Evolutionary conservation across 805 yeast species (phyloP), one percentile per base, ranked within the genome.

Genomic region (Candida orba): DNA sequence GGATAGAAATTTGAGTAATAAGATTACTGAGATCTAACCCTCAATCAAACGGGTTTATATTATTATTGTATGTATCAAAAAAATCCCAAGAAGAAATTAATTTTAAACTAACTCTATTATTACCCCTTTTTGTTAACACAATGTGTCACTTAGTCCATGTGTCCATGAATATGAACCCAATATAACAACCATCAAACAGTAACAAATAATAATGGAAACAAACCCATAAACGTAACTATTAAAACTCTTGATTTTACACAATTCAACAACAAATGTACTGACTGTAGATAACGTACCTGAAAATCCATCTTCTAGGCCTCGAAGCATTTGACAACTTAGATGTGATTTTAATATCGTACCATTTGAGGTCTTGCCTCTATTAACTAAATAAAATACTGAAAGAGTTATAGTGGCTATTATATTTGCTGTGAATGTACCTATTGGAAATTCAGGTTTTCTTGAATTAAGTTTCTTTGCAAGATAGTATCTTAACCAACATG

Each of bases 151-250:
- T 14, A 73, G 48, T 0, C 84, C 84, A 6, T 60, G 52, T 0
- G 81, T 64, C 96, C 96, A 89, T 34, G 73, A 69, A 56, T 79
- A 86, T 6, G 84, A 65, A 0, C 96, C 96, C 24, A 83, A 56
- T 2, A 79, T 73, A n/a, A 86, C 44, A 3, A 88, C 60, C 43
- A 76, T 63, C 1, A 77, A 30, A 4, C 63, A 42, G 56, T 76
- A 85, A 14, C 81, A 71, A 0, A 65, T 42, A 2, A 61, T 52
- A 2, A 86, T 53, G 14, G 85, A 72, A 0, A 57, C 43, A 1
- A 62, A 23, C 6, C 75, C 82, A 57, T 89, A 89, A 8, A 60
- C 45, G 43, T 78, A 73, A 5, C 77, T 63, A 45, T 64, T 47
- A 14, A 56, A 33, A 6, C 68, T 52, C 12, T 57, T 62, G 38